Percentiles rank a stretch among this genome's conserved stretches.
Conservation (phyloP, 306 rosid species). For the Ziziphus jujuba region DNA sequence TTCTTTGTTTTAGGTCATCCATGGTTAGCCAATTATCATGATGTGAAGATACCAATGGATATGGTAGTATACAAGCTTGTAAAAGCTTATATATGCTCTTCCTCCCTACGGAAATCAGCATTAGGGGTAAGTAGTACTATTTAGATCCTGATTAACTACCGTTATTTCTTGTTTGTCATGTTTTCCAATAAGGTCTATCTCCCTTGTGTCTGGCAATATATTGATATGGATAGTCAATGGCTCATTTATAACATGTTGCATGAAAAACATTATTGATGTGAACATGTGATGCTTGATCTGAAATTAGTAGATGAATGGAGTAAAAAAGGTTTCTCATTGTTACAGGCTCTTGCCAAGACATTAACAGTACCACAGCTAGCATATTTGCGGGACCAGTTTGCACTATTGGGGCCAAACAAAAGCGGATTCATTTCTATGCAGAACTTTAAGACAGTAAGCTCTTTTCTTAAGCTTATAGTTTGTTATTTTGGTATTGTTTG, state of each 20-base stretch:
- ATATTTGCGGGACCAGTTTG: constrained; percentile 75
- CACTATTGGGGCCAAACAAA: constrained; percentile 66
- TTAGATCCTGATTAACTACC: not conserved
- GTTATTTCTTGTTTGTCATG: too few species aligned
- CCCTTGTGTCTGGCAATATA: too few species aligned
- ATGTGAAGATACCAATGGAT: constrained; percentile 63
- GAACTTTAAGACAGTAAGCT: constrained; percentile 75
- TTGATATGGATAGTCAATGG: too few species aligned
- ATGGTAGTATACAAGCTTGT: constrained; percentile 65
- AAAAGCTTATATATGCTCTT: constrained; percentile 62
- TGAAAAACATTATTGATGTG: not conserved
- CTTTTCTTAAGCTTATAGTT: not conserved
- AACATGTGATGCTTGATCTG: not conserved
- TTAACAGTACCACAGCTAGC: constrained; percentile 63
- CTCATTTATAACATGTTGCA: too few species aligned
- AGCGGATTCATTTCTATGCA: constrained; percentile 83
- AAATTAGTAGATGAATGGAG: constrained; percentile 3
- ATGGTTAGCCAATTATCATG: constrained; percentile 56
- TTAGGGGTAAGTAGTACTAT: constrained; percentile 49
- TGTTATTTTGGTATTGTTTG: constrained; percentile 10
- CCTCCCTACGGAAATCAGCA: constrained; percentile 78
- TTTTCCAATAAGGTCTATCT: too few species aligned
- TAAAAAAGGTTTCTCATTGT: constrained; percentile 26
- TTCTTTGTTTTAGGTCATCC: constrained; percentile 64
- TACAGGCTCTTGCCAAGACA: constrained; percentile 85